Conservation (phyloP, 768 basidiomycete genomes). For the Floccularia luteovirens region DNA sequence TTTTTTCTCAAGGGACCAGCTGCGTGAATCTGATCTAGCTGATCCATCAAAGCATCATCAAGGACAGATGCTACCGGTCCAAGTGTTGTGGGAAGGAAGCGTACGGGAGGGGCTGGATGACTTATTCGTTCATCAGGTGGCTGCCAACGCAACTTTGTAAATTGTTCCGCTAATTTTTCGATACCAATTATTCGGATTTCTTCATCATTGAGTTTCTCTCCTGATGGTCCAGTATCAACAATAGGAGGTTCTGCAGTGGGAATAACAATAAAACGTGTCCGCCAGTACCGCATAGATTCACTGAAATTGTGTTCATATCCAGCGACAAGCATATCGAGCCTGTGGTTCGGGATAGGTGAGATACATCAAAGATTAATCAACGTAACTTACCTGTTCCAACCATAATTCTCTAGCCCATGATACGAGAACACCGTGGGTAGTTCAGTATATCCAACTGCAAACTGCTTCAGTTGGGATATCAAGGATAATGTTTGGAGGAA, state of each 20-base stretch:
- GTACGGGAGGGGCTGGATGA: conserved; percentile 48
- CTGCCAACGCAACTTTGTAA: conserved; percentile 80
- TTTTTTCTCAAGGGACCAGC: conserved; percentile 72
- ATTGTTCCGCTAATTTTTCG: conserved; percentile 84
- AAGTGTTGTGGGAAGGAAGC: conserved; percentile 80
- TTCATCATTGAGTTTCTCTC: conserved; percentile 77
- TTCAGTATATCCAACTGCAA: conserved; percentile 69
- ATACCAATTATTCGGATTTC: conserved; percentile 87
- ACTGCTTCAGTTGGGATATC: neutral
- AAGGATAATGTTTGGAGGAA: neutral
- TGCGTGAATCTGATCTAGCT: conserved; percentile 75
- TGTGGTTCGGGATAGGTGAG: no score
- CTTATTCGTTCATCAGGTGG: conserved; percentile 45
- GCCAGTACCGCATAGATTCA: conserved; percentile 86
- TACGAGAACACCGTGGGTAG: conserved; percentile 66
- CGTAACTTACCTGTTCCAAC: conserved; percentile 69
- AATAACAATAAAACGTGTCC: conserved; percentile 89
- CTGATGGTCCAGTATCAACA: conserved; percentile 46
- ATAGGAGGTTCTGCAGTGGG: conserved; percentile 71
- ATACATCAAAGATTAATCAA: neutral
- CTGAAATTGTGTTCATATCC: conserved; percentile 77
- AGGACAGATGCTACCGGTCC: conserved; percentile 74
- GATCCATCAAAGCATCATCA: conserved; percentile 72
- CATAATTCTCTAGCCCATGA: conserved; percentile 76
- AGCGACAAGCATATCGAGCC: conserved; percentile 79